Conservation (phyloP, 345 rosid genomes). For the Acer yangbiense region DNA sequence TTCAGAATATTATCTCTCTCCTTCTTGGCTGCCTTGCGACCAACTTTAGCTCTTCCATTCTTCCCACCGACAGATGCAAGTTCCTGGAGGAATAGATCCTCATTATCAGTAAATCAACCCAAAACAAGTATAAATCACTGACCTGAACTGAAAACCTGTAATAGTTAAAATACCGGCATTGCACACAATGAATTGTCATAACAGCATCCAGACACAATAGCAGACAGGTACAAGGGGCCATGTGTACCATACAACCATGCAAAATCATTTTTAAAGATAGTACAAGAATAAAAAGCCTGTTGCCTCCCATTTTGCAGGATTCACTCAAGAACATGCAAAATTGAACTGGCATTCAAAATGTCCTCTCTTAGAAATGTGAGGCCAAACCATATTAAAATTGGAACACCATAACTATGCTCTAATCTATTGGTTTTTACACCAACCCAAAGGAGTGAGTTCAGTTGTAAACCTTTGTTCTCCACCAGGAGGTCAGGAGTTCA, state of each 20-base stretch:
- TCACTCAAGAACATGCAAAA: neutral
- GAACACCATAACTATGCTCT: neutral
- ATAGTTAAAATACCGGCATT: neutral
- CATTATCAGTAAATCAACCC: constrained; percentile 19
- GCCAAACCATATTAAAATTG: neutral
- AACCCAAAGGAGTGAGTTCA: neutral
- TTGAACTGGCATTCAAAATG: neutral
- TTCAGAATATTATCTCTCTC: constrained; percentile 53
- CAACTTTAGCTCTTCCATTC: constrained; percentile 58
- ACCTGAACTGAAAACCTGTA: neutral
- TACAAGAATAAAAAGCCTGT: neutral
- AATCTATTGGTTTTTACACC: neutral
- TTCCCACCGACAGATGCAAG: constrained; percentile 80
- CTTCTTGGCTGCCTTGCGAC: constrained; percentile 75
- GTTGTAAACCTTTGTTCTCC: neutral
- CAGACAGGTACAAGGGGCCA: neutral
- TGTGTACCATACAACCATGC: neutral
- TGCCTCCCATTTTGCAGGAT: neutral
- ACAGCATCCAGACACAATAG: neutral
- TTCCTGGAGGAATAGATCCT: constrained; percentile 50
- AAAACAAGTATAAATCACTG: neutral
- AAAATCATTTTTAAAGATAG: neutral
- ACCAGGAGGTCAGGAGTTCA: neutral
- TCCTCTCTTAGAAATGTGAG: neutral
- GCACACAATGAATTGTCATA: neutral